Base-by-base conservation (phyloP, 225 moss, liverwort and hornwort genomes). In the Bryoerythrophyllum caledonicum region DNA sequence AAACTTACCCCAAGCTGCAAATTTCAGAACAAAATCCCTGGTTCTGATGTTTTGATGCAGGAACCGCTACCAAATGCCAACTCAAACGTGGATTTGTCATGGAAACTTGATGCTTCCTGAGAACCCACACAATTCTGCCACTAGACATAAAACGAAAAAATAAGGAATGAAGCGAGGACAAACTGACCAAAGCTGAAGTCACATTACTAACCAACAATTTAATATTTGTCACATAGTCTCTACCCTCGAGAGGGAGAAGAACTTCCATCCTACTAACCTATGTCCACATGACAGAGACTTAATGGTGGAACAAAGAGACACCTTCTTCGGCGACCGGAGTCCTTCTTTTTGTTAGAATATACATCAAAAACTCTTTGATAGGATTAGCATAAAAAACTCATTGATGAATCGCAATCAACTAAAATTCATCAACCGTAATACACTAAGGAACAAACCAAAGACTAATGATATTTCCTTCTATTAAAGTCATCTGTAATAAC, bases 21-120 rank as follows among this genome's bases (percentile, higher is more conserved):
- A 85, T 86, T 59, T 83, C 85, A 10, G 46, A 52, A 9, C 76
- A 70, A 8, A 85, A 81, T 2, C 80, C 80, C 13, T 75, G 60
- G 82, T 84, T 87, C 74, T 84, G 69, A 78, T 10, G 3, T 20
- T 13, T 8, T 23, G 70, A 24, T 11, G 10, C 12, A 16, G 30
- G 56, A 55, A 25, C 17, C 13, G 13, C 37, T 25, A 10, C 3
- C 51, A 41, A 63, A 2, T 12, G 15, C 25, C 1, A 6, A 43
- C 6, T 14, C 51, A 27, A 60, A 26, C 25, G 14, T 12, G 2
- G 16, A 35, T 15, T 23, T n/a, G 10, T 26, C 21, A n/a, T 44
- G 27, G 13, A n/a, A 37, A 21, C 27, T 51, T 11, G 11, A 37
- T 23, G 38, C 49, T 60, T 67, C 15, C 67, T 7, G 34, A 35